Evolutionary conservation across 1,139 yeast genomes (phyloP), one percentile per base, ranked within the genome.

Genomic region (Hansenula lynferdii): DNA sequence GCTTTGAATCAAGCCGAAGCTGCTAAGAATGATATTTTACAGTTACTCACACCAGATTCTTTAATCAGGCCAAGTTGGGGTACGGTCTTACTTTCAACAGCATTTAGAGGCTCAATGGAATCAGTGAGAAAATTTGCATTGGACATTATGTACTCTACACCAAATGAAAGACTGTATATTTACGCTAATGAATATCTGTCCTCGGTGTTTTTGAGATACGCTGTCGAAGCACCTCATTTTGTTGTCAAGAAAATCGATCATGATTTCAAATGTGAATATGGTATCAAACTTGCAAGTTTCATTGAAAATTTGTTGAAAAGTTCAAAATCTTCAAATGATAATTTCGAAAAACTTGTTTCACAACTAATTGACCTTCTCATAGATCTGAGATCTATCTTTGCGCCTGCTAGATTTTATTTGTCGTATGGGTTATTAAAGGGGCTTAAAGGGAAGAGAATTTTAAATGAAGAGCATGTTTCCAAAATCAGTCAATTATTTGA

Each of bases 1-100:
- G 85, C 96, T 0, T 64, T 85, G 51, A 90, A 89, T 53, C 97
- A 89, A 59, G 80, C 92, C 0, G 81, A 81, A 49, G 96, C 89
- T 11, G 94, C 95, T 0, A 61, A 75, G 2, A 62, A 63, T 8
- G 96, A 86, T 52, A 72, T 89, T 30, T 59, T 79, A 6, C 64
- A 63, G 2, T 60, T 86, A 19, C 67, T 86, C 30, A 65, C 80
- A 0, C 72, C 77, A 2, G 49, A 56, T 2, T 70, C 79, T 0
- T 60, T 70, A 16, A 67, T 82, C 28, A 74, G 77, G 40, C 80
- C 90, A 0, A 57, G 69, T 8, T 89, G 96, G 95, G 83, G 85
- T 0, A 65, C 85, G 45, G 70, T 85, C 8, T 62, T 89, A 17
- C 64, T 89, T 5, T 73, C 89, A 1, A 81, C 90, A 6, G 96